These are phyloP conservation scores for Septoria petroselini DNA, from an alignment of 2,329 filamentous ascomycete species.

Conservation along the genomic window DNA sequence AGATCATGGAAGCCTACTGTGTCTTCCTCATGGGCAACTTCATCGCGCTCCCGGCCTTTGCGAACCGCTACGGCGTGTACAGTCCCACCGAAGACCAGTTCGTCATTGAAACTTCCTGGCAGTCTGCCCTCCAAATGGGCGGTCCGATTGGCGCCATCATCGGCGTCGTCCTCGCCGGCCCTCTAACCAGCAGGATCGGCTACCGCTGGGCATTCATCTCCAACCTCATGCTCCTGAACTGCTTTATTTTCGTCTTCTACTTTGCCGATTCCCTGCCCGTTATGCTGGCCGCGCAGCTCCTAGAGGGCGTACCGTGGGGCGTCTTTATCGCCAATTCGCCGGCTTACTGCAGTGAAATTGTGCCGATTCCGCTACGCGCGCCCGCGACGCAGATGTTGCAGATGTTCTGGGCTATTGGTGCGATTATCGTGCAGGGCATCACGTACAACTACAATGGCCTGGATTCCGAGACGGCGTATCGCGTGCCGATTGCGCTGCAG, in stretches of 20 bases:
- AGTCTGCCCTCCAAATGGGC: slow-evolving; percentile 53
- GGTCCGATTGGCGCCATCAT: slow-evolving; percentile 58
- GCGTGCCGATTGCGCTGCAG: slow-evolving; percentile 46
- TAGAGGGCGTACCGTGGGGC: slow-evolving; percentile 61
- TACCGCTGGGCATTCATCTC: slow-evolving; percentile 57
- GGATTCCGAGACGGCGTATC: slow-evolving; percentile 43
- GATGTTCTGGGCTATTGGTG: slow-evolving; percentile 61
- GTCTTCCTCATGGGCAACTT: slow-evolving; percentile 59
- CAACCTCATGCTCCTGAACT: slow-evolving; percentile 55
- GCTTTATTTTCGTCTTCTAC: slow-evolving; percentile 57
- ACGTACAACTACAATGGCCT: slow-evolving; percentile 50
- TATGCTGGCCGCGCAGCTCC: slow-evolving; percentile 49
- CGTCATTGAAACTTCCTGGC: slow-evolving; percentile 54
- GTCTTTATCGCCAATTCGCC: slow-evolving; percentile 62
- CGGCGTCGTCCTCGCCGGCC: slow-evolving; percentile 57
- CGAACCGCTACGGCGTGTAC: slow-evolving; percentile 46
- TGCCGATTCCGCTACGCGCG: slow-evolving; percentile 54
- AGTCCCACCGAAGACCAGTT: slow-evolving; percentile 16
- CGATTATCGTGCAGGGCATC: slow-evolving; percentile 54
- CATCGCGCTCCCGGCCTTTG: slow-evolving; percentile 50
- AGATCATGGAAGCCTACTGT: slow-evolving; percentile 59
- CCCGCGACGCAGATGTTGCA: slow-evolving; percentile 58
- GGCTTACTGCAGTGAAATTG: slow-evolving; percentile 58
- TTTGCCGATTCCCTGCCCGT: slow-evolving; percentile 37
- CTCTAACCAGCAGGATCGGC: slow-evolving; percentile 55